Base-by-base conservation (phyloP, 2,329 filamentous ascomycete species). In the Fusarium nisikadoi region DNA sequence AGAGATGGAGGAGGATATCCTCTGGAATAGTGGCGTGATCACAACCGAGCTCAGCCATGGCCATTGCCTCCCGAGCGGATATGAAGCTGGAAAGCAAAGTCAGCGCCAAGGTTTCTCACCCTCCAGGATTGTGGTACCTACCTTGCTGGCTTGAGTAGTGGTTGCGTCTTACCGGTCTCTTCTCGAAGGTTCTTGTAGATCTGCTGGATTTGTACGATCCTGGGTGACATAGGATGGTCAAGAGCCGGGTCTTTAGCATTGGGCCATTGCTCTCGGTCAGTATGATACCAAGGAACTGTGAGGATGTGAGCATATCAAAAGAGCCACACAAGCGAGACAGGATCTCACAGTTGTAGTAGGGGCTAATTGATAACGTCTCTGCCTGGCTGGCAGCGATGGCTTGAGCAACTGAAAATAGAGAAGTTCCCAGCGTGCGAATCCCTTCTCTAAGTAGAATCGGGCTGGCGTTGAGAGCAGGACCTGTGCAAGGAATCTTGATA, bases 161-260 rank as follows among this genome's bases (percentile, higher is more conserved):
- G 53, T 3, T 66, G 46, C 6, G 19, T 11, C 14, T 31, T 33
- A 3, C 53, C 53, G 12, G 62, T 66, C 11, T 53, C 35, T 17
- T 67, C 39, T 7, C 25, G 17, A 27, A 67, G 53, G 2, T 1
- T 3, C 10, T 23, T 11, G 14, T 67, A 67, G 14, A 42, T 14
- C 3, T 52, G 35, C 6, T 38, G 45, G 5, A 60, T 53, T n/a
- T 47, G 62, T 3, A 53, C 23, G 5, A 67, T 27, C 13, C 62
- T 66, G 6, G 35, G 17, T 6, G 64, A 67, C 53, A 67, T 66
- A 6, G 64, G 53, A 49, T 66, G 63, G 4, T 66, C 62, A 16
- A 66, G 39, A 41, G 63, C 61, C 5, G 63, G 62, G 12, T 67
- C 64, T 11, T 47, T 19, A 8, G 33, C n/a, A 38, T 67, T 23